These are phyloP conservation scores for Neonectria sp. DNA, from an alignment of 2,329 filamentous ascomycete species.

Conservation along the genomic window DNA sequence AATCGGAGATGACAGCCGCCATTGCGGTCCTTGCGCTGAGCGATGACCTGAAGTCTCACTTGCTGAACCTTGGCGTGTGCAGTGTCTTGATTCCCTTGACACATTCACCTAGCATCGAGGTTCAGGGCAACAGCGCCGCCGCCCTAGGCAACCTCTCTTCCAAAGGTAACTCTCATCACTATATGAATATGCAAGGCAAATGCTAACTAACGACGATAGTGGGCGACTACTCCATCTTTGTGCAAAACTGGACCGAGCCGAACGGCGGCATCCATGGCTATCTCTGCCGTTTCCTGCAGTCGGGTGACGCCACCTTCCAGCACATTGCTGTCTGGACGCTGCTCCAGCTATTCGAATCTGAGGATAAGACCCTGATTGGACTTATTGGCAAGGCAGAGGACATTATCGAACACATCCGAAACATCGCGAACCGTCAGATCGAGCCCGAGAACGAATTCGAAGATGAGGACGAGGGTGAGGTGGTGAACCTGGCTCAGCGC, in stretches of 20 bases:
- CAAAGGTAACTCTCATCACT: slow-evolving; percentile 77
- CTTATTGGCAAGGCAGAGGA: slow-evolving; percentile 92
- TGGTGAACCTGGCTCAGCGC: slow-evolving; percentile 90
- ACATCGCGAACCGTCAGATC: slow-evolving; percentile 90
- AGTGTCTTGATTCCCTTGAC: slow-evolving; percentile 97
- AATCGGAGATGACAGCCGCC: slow-evolving; percentile 99
- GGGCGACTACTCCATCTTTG: slow-evolving; percentile 96
- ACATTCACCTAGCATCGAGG: slow-evolving; percentile 95
- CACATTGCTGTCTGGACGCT: slow-evolving; percentile 99
- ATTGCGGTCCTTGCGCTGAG: slow-evolving; percentile 96
- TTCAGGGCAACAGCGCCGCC: slow-evolving; percentile 97
- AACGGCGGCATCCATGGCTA: slow-evolving; percentile 97
- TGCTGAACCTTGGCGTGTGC: slow-evolving; percentile 93
- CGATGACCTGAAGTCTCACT: slow-evolving; percentile 93
- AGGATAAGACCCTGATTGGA: slow-evolving; percentile 89
- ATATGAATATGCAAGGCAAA: background rate
- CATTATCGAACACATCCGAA: slow-evolving; percentile 91
- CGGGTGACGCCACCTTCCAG: slow-evolving; percentile 97
- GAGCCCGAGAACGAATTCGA: slow-evolving; percentile 89
- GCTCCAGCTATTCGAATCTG: slow-evolving; percentile 94
- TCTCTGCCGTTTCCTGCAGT: slow-evolving; percentile 91
- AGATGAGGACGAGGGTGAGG: slow-evolving; percentile 93
- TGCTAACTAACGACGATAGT: slow-evolving; percentile 68
- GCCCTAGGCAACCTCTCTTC: slow-evolving; percentile 96
- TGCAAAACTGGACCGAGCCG: slow-evolving; percentile 93